Percentiles rank a stretch among this genome's conserved stretches.
Evolutionary conservation across 148 eudicot genomes (phyloP).

Genomic region (Pouteria glomerata): DNA sequence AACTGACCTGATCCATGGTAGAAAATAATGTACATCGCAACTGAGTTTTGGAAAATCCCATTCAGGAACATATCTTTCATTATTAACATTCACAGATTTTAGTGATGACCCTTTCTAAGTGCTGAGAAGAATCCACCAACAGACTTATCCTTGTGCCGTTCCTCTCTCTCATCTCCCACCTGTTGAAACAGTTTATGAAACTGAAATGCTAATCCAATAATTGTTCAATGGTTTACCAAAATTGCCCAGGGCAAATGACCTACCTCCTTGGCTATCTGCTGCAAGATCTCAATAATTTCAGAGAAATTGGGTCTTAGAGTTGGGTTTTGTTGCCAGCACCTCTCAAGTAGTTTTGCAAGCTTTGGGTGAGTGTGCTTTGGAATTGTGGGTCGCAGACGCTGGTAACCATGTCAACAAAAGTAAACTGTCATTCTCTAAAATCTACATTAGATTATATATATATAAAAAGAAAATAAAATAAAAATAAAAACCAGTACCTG

Average conservation of each 20-base stretch:
- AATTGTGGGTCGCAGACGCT: constrained; percentile 67
- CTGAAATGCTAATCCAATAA: background rate
- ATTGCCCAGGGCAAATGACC: background rate
- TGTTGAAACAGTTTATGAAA: constrained; percentile 4
- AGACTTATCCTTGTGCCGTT: constrained; percentile 3
- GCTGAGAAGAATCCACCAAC: constrained; percentile 15
- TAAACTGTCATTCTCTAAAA: background rate
- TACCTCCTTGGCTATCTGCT: constrained; percentile 45
- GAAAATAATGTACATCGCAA: background rate
- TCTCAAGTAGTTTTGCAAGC: constrained; percentile 45
- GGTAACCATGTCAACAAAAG: background rate
- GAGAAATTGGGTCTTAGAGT: constrained; percentile 53
- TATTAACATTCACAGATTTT: background rate
- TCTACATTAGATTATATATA: background rate
- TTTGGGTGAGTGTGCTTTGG: constrained; percentile 55
- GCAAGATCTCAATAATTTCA: constrained; percentile 41
- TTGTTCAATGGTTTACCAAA: background rate
- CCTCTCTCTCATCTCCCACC: constrained; percentile 22
- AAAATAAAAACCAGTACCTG: constrained; percentile 31
- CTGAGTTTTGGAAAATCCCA: background rate
- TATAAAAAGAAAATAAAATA: background rate
- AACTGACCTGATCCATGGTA: background rate
- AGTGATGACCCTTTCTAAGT: constrained; percentile 19
- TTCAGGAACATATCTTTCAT: background rate
- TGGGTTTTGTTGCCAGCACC: constrained; percentile 79